These are phyloP conservation scores for Exophiala calicioides DNA, from an alignment of 2,329 filamentous ascomycete genomes.

Conservation along the genomic window DNA sequence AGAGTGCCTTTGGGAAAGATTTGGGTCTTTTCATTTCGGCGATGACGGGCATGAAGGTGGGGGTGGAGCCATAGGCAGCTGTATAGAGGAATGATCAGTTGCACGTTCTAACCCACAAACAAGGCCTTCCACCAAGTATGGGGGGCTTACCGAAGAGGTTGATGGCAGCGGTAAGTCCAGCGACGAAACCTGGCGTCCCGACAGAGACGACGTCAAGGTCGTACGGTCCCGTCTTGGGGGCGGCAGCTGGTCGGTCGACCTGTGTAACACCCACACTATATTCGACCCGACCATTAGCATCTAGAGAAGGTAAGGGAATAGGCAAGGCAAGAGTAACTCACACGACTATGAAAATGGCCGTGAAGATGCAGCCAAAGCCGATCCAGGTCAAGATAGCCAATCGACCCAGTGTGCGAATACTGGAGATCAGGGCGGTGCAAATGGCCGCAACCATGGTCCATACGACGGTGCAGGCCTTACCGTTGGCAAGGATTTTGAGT, in stretches of 20 bases:
- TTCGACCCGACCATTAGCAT: not conserved
- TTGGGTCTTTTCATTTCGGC: slow-evolving; percentile 42
- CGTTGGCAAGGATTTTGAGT: slow-evolving; percentile 44
- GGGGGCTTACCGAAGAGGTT: slow-evolving; percentile 37
- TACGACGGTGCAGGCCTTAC: slow-evolving; percentile 37
- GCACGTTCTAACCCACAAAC: too few relatives aligned
- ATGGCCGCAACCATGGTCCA: slow-evolving; percentile 33
- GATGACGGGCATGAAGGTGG: slow-evolving; percentile 41
- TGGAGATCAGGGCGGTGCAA: slow-evolving; percentile 32
- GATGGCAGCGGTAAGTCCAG: slow-evolving; percentile 35
- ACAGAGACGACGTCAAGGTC: slow-evolving; percentile 35
- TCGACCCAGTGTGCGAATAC: slow-evolving; percentile 33
- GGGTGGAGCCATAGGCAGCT: slow-evolving; percentile 27
- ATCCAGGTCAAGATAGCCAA: slow-evolving; percentile 61
- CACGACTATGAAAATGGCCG: slow-evolving; percentile 39
- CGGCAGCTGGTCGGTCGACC: slow-evolving; percentile 38
- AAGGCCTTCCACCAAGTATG: too few relatives aligned
- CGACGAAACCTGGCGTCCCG: slow-evolving; percentile 29
- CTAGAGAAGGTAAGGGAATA: slow-evolving; percentile 23
- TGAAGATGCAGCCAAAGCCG: slow-evolving; percentile 60
- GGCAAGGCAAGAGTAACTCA: slow-evolving; percentile 1
- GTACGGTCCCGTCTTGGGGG: slow-evolving; percentile 40
- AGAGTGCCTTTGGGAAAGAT: slow-evolving; percentile 39
- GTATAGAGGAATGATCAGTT: slow-evolving; percentile 2
- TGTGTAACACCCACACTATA: slow-evolving; percentile 35